Evolutionary conservation across 176 grass and related monocot species (phyloP), one percentile per base, ranked within the genome.

Genomic region (Zizania latifolia): DNA sequence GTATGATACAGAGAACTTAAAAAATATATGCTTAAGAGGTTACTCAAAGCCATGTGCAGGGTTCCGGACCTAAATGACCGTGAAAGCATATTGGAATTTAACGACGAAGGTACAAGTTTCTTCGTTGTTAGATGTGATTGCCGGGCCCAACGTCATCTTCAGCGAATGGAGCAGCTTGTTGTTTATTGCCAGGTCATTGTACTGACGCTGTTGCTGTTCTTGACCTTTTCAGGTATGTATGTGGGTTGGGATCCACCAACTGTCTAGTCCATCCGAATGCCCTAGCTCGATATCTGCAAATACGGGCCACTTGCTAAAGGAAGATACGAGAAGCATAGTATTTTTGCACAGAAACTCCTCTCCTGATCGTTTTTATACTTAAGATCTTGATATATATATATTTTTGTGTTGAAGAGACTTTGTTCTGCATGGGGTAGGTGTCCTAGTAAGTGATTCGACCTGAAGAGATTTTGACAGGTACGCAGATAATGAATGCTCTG

Each of bases 241-340:
- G 67, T 87, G 79, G 67, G 77, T 76, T 57, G 58, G 36, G 58
- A 54, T 77, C n/a, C 58, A 9, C 46, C 30, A 82, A 62, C 37
- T 71, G 71, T 63, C 46, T 32, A 0, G 59, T 60, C 74, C 74
- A 74, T 65, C 37, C 79, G 15, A 73, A 31, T 21, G 10, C 33
- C 21, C 13, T 29, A 45, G 38, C 62, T 66, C 15, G 16, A 33
- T 61, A 65, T 40, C 38, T 50, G 45, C 37, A 32, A 58, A 53
- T 81, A 15, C 41, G 45, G 24, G 1, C n/a, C 68, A 17, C 36
- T 13, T 34, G 60, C 4, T 43, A n/a, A n/a, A n/a, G n/a, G n/a
- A n/a, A n/a, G n/a, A n/a, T n/a, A n/a, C n/a, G n/a, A n/a, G n/a
- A n/a, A n/a, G n/a, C 68, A 37, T 60, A 26, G 6, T 14, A 43